Base-by-base conservation (phyloP, 1,139 yeast genomes). In the Geotrichum citri-aurantii region DNA sequence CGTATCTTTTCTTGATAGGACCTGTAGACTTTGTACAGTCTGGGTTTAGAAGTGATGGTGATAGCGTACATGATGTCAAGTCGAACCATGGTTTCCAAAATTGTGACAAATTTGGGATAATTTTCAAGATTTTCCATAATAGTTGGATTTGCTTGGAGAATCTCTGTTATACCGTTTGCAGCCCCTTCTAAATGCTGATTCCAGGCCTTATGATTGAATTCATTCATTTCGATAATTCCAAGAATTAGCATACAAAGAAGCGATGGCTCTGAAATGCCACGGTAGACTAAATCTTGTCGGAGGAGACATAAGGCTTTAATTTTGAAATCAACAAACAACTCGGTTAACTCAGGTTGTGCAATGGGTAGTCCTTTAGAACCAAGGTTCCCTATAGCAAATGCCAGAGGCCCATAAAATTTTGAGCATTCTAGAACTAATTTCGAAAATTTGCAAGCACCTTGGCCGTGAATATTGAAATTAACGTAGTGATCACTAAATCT, bases 201-300 rank as follows among this genome's bases (percentile, higher is more conserved):
- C 58, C 56, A 58, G n/a, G 53, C 50, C 33, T 51, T 54, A n/a
- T 26, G 12, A 23, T 52, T 54, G 10, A 8, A 42, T 27, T 58
- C 60, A 17, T 54, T 40, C 50, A 58, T 54, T 54, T 58, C 60
- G 31, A 55, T 48, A 48, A 51, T 48, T 11, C 55, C 55, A 12
- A 58, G 27, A 6, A 51, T 58, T 17, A 58, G 50, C 56, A 58
- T 58, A 48, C 60, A 58, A 5, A 51, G 24, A 4, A 58, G 40
- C 1, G 60, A 58, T 7, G 48, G 27, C 19, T 54, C 54, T 2
- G 60, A 58, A 5, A 58, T 51, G 1, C 59, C 59, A 3, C 27
- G 37, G 21, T 50, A 47, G 12, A 29, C 56, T 8, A 57, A 33
- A 44, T 57, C 59, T 21, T 57, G 57, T 31, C 59, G 46, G 1